phyloP scores from a whole-genome alignment of 352 stramenopile species.

The Thalassiosira sp. region DNA sequence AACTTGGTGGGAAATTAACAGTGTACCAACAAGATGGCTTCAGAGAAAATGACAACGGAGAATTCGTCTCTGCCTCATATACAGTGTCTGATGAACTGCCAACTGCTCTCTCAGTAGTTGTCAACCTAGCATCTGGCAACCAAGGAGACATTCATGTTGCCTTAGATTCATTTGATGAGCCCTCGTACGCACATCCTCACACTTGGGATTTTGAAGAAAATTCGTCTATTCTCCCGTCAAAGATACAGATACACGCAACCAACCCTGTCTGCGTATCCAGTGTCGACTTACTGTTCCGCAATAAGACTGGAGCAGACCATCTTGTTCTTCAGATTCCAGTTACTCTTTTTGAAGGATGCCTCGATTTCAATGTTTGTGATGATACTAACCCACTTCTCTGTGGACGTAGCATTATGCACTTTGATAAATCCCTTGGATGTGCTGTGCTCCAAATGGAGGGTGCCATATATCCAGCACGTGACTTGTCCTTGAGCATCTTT shows the following conservation, averaged over 20 bases:
- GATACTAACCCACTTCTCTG: background rate
- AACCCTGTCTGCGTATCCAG: slow-evolving; percentile 4
- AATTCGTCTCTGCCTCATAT: background rate
- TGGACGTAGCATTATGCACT: slow-evolving; percentile 6
- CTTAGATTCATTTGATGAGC: slow-evolving; percentile 12
- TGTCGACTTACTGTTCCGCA: slow-evolving; percentile 7
- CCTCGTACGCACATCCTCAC: background rate
- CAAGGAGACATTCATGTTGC: slow-evolving; percentile 9
- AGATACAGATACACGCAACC: slow-evolving; percentile 16
- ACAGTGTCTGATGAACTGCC: slow-evolving; percentile 6
- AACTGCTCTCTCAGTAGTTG: background rate
- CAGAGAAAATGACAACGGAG: background rate
- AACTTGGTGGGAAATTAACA: slow-evolving; percentile 8
- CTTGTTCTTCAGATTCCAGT: slow-evolving; percentile 3
- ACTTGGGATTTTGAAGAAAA: slow-evolving; percentile 1
- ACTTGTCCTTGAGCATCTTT: slow-evolving; percentile 4
- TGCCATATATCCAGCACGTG: background rate
- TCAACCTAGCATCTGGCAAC: slow-evolving; percentile 2
- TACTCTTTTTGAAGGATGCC: slow-evolving; percentile 12
- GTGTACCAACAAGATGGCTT: slow-evolving; percentile 1
- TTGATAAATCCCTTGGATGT: background rate
- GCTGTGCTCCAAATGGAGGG: background rate
- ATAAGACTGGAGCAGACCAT: slow-evolving; percentile 4
- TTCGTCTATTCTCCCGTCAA: slow-evolving; percentile 9
- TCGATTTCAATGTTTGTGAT: slow-evolving; percentile 16